Percentiles rank a stretch among this genome's conserved stretches.
Evolutionary conservation across 2,329 filamentous ascomycete genomes (phyloP).

Genomic region (Pseudogymnoascus sp.): DNA sequence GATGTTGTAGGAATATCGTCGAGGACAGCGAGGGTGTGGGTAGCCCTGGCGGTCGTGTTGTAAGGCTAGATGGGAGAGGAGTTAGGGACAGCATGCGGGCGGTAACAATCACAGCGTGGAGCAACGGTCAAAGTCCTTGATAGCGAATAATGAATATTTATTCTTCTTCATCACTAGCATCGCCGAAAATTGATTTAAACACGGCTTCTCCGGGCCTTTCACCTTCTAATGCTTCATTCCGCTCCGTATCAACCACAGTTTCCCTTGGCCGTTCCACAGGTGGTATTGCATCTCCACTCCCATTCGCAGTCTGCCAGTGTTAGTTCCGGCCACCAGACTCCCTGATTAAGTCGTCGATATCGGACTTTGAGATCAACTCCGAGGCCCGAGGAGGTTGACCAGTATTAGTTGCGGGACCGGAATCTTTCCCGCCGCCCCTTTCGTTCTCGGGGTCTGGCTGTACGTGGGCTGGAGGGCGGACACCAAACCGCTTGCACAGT

Average conservation of each 20-base stretch:
- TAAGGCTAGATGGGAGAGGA: not conserved
- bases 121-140: not conserved
- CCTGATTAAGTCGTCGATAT: constrained; percentile 46
- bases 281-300: constrained; percentile 1
- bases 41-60: not conserved
- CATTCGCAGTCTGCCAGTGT: constrained; percentile 14
- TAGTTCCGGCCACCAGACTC: constrained; percentile 31
- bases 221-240: constrained; percentile 70
- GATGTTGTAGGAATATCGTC: not conserved
- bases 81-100: not conserved
- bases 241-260: constrained; percentile 56
- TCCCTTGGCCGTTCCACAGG: constrained; percentile 15
- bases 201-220: constrained; percentile 70
- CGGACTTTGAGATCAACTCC: constrained; percentile 44
- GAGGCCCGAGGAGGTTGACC: constrained; percentile 25
- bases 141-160: constrained; percentile 3
- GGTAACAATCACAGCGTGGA: not conserved
- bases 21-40: not conserved
- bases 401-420: not conserved
- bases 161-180: constrained; percentile 60
- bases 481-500: constrained; percentile 90
- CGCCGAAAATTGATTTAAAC: constrained; percentile 89
- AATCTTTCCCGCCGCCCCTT: constrained; percentile 18
- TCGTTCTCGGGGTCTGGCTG: constrained; percentile 38
- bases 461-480: constrained; percentile 66